phyloP scores from a whole-genome alignment of 805 yeast species.

The Metschnikowia arizonensis region DNA sequence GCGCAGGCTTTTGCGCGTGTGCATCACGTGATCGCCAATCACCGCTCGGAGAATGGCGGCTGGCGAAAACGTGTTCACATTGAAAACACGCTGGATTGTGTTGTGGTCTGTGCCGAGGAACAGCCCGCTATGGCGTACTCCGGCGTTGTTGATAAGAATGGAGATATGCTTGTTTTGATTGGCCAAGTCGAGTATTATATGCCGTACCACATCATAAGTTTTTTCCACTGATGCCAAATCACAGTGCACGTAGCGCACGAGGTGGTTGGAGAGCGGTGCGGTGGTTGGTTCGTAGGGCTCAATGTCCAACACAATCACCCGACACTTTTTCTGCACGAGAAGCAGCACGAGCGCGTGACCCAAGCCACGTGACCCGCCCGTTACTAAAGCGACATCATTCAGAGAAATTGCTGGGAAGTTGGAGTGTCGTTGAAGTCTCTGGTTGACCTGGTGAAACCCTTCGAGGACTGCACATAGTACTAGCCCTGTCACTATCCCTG shows the following conservation, averaged over 20 bases:
- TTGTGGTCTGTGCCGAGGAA: conserved; percentile 22
- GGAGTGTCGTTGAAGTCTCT: not conserved
- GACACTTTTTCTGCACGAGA: conserved; percentile 18
- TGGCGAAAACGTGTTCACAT: conserved; percentile 32
- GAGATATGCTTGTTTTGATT: conserved; percentile 19
- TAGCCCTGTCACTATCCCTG: not conserved
- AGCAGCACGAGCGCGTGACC: conserved; percentile 38
- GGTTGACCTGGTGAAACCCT: not conserved
- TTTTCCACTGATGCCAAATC: conserved; percentile 20
- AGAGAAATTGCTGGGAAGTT: not conserved
- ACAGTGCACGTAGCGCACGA: conserved; percentile 24
- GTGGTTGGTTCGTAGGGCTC: not conserved
- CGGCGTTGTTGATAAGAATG: conserved; percentile 47
- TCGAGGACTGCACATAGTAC: not conserved
- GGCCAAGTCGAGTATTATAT: conserved; percentile 9
- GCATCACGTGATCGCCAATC: conserved; percentile 20
- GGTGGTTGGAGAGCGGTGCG: conserved; percentile 9
- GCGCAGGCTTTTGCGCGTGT: not conserved
- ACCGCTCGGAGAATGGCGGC: conserved; percentile 24
- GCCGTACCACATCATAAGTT: conserved; percentile 15
- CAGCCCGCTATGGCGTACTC: conserved; percentile 36
- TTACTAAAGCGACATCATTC: conserved; percentile 32
- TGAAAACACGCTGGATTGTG: conserved; percentile 24
- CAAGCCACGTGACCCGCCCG: conserved; percentile 53
- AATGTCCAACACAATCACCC: conserved; percentile 32